Percentiles rank a stretch among this genome's conserved stretches.
Evolutionary conservation across 139 green algal species (phyloP).

Genomic region (Bryopsis sp.): DNA sequence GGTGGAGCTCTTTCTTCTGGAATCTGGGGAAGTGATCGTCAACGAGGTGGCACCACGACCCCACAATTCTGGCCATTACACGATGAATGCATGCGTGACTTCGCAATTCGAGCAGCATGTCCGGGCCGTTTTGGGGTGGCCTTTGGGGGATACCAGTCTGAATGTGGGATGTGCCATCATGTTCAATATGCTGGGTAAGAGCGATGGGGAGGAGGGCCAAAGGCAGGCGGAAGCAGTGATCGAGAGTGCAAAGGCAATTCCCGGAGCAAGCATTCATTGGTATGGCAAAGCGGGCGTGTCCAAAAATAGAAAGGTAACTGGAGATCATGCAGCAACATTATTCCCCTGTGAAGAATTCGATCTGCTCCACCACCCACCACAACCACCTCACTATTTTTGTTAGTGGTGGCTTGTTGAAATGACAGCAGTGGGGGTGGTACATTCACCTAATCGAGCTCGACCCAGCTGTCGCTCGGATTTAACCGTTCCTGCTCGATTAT

Average conservation of each 20-base stretch:
- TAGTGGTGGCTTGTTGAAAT: too few species aligned
- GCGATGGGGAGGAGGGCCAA: conserved; percentile 60
- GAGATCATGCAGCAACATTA: conserved; percentile 19
- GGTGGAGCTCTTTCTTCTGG: conserved; percentile 91
- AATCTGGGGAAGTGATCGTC: conserved; percentile 68
- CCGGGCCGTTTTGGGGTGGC: conserved; percentile 89
- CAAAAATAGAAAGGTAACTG: conserved; percentile 30
- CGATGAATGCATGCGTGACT: conserved; percentile 83
- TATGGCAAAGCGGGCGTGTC: conserved; percentile 77
- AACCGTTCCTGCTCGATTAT: too few species aligned
- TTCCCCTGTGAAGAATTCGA: too few species aligned
- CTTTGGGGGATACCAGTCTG: conserved; percentile 73
- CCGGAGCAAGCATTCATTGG: conserved; percentile 73
- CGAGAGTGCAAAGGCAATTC: conserved; percentile 28
- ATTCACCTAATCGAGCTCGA: too few species aligned
- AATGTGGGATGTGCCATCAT: conserved; percentile 52
- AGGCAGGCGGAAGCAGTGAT: conserved; percentile 57
- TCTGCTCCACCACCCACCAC: conserved; percentile 24
- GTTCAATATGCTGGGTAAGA: conserved; percentile 73
- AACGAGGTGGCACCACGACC: conserved; percentile 95
- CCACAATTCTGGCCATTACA: conserved; percentile 98
- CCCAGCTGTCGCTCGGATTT: too few species aligned
- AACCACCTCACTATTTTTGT: too few species aligned
- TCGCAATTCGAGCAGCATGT: conserved; percentile 93
- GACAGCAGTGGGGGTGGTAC: too few species aligned